phyloP scores from a whole-genome alignment of 495 filamentous ascomycete species.

The Platismatia glauca region DNA sequence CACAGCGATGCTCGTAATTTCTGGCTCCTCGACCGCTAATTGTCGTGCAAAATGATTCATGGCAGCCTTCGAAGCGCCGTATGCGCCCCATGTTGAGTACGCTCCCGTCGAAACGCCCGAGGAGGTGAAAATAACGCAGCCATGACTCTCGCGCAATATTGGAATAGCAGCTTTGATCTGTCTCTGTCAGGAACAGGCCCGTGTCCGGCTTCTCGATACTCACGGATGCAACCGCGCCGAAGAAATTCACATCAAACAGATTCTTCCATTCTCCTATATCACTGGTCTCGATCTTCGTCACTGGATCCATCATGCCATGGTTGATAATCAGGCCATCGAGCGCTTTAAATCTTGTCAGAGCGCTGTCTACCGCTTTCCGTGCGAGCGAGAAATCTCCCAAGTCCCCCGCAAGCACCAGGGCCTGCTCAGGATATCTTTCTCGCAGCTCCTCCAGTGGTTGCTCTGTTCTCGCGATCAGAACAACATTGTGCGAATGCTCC shows the following conservation, averaged over 20 bases:
- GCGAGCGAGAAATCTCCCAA: slow-evolving; percentile 56
- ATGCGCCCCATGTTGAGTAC: slow-evolving; percentile 69
- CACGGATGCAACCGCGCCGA: slow-evolving; percentile 72
- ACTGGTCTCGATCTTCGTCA: slow-evolving; percentile 58
- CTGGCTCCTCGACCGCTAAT: slow-evolving; percentile 69
- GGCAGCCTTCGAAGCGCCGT: slow-evolving; percentile 81
- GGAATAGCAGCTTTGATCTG: slow-evolving; percentile 69
- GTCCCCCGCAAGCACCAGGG: slow-evolving; percentile 69
- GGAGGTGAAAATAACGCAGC: slow-evolving; percentile 64
- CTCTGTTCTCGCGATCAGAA: slow-evolving; percentile 64
- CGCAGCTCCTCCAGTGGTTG: slow-evolving; percentile 59
- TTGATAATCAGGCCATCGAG: slow-evolving; percentile 82
- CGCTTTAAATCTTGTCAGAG: slow-evolving; percentile 54
- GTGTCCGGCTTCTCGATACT: slow-evolving; percentile 23
- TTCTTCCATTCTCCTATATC: slow-evolving; percentile 62
- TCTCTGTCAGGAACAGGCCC: slow-evolving; percentile 15
- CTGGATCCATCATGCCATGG: slow-evolving; percentile 72
- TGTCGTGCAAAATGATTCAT: slow-evolving; percentile 72
- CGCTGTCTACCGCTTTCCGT: slow-evolving; percentile 50
- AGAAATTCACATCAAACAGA: slow-evolving; percentile 76
- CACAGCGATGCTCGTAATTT: slow-evolving; percentile 60
- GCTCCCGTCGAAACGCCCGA: slow-evolving; percentile 61
- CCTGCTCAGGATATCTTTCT: slow-evolving; percentile 52
- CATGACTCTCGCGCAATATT: slow-evolving; percentile 57
- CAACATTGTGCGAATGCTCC: slow-evolving; percentile 53